These are phyloP conservation scores for Nigrograna mackinnonii DNA, from an alignment of 2,329 filamentous ascomycete species.

Conservation along the genomic window DNA sequence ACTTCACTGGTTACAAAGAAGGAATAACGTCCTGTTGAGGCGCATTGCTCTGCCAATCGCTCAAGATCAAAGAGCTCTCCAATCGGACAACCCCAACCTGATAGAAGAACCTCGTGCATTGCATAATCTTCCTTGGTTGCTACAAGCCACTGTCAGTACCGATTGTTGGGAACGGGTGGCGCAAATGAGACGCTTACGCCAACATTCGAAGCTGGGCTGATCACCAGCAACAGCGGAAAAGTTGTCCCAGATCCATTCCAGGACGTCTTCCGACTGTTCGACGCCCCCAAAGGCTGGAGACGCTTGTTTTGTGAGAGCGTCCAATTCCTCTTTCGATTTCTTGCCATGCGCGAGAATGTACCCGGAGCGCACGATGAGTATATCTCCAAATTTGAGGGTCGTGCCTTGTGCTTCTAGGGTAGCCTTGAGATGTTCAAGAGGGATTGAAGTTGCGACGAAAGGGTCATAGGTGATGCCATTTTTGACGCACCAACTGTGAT, in stretches of 20 bases:
- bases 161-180: neutral
- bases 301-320: neutral
- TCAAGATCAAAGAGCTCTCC: neutral
- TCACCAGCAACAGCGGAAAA: neutral
- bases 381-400: constrained; percentile 16
- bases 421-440: constrained; percentile 9
- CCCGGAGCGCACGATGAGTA: constrained; percentile 14
- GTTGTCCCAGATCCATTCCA: neutral
- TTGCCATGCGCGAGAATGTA: too few relatives aligned
- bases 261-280: neutral
- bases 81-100: neutral
- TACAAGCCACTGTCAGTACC: neutral
- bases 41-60: neutral
- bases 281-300: neutral
- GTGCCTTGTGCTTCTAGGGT: constrained; percentile 14
- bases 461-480: constrained; percentile 15
- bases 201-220: neutral
- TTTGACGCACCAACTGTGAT: constrained; percentile 14
- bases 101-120: neutral
- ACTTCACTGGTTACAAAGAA: too few relatives aligned
- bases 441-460: constrained; percentile 10
- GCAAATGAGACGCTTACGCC: neutral
- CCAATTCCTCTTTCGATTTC: too few relatives aligned
- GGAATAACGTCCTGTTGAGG: too few relatives aligned
- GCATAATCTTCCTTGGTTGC: neutral